These are phyloP conservation scores for Lomentospora prolificans DNA, from an alignment of 2,329 filamentous ascomycete genomes.

Conservation along the genomic window DNA sequence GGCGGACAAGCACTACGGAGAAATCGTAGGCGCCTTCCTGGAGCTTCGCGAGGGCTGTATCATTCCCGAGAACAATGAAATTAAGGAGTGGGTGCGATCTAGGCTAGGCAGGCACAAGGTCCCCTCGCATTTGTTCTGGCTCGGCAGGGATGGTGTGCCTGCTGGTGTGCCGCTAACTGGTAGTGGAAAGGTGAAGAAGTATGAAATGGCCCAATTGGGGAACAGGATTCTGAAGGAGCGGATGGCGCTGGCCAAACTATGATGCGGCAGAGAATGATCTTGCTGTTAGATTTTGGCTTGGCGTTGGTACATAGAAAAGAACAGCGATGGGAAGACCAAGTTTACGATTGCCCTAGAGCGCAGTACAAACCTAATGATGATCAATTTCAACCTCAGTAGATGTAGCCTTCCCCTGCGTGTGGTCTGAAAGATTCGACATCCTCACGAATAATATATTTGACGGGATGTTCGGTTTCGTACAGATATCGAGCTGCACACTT, in stretches of 20 bases:
- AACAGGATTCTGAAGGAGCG: constrained; percentile 43
- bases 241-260: constrained; percentile 36
- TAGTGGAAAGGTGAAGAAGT: constrained; percentile 62
- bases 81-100: constrained; percentile 53
- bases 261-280: constrained; percentile 7
- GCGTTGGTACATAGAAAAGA: neutral
- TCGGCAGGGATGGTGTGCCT: constrained; percentile 52
- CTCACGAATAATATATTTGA: too few relatives aligned
- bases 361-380: too few relatives aligned
- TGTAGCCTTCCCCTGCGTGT: too few relatives aligned
- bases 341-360: too few relatives aligned
- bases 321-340: neutral
- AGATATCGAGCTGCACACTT: too few relatives aligned
- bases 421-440: too few relatives aligned
- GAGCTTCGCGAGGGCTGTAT: constrained; percentile 23
- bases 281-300: neutral
- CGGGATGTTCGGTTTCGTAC: too few relatives aligned
- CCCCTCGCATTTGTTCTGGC: constrained; percentile 65
- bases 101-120: constrained; percentile 58
- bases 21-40: constrained; percentile 61
- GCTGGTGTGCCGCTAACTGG: constrained; percentile 53
- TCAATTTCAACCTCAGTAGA: too few relatives aligned
- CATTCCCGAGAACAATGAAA: constrained; percentile 38
- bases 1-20: constrained; percentile 61
- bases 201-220: constrained; percentile 48